These are phyloP conservation scores for Colletotrichum lentis DNA, from an alignment of 2,329 filamentous ascomycete species.

Conservation along the genomic window DNA sequence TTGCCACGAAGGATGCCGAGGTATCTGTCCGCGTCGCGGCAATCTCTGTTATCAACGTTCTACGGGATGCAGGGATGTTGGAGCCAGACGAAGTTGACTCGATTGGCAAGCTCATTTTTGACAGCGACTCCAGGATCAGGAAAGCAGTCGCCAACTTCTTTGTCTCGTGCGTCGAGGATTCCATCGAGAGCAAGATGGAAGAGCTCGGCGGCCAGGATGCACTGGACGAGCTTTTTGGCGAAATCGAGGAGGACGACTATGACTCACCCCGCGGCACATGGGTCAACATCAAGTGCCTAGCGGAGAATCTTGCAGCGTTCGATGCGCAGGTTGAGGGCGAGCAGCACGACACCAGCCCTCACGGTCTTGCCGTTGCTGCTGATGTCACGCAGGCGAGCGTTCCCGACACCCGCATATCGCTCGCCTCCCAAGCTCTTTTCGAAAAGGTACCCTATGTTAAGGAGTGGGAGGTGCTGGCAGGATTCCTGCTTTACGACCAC, in stretches of 20 bases:
- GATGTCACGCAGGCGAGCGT: constrained; percentile 69
- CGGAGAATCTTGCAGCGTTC: constrained; percentile 83
- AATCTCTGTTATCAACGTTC: constrained; percentile 81
- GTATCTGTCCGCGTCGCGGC: constrained; percentile 79
- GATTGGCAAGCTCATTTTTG: constrained; percentile 87
- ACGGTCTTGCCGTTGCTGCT: constrained; percentile 59
- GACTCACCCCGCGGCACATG: constrained; percentile 81
- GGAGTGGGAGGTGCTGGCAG: constrained; percentile 87
- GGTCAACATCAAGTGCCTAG: constrained; percentile 91
- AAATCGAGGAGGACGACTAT: constrained; percentile 77
- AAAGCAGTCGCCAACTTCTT: constrained; percentile 93
- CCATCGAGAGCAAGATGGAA: constrained; percentile 80
- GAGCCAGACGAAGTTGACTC: constrained; percentile 92
- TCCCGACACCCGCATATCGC: constrained; percentile 81
- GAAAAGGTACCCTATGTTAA: constrained; percentile 81
- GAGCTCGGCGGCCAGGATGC: constrained; percentile 82
- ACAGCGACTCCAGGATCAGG: constrained; percentile 82
- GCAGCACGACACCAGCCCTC: constrained; percentile 54
- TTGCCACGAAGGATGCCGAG: constrained; percentile 87
- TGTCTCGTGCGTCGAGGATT: constrained; percentile 82
- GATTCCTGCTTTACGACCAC: constrained; percentile 93
- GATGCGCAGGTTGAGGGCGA: constrained; percentile 73
- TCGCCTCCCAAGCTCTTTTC: constrained; percentile 86
- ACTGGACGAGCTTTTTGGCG: constrained; percentile 77
- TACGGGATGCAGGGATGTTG: constrained; percentile 84